Evolutionary conservation across 768 basidiomycete species (phyloP).

Genomic region (Lactifluus volemus): DNA sequence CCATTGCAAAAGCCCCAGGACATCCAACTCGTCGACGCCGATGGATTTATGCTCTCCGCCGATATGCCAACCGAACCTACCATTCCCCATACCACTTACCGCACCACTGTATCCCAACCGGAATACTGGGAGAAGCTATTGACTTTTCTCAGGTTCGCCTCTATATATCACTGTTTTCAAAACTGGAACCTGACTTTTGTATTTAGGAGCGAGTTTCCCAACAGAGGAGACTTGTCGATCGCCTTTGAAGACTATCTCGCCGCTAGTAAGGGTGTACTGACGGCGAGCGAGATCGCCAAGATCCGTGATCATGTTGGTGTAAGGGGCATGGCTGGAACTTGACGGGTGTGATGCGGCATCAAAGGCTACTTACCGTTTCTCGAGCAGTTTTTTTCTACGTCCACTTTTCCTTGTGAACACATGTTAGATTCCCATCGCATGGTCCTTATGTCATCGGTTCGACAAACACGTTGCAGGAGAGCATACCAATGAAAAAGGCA

Average conservation of each 20-base stretch:
- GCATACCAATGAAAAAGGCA: background rate
- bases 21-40: constrained; percentile 63
- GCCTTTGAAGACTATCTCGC: constrained; percentile 86
- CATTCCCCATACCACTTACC: constrained; percentile 33
- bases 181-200: background rate
- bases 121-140: constrained; percentile 72
- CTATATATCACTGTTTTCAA: background rate
- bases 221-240: constrained; percentile 50
- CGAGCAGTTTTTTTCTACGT: background rate
- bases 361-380: background rate
- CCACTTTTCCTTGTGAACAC: background rate
- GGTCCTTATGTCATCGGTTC: background rate
- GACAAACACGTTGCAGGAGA: background rate
- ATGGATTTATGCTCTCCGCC: constrained; percentile 36
- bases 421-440: background rate
- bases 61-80: constrained; percentile 26
- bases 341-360: background rate
- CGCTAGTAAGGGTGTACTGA: constrained; percentile 72
- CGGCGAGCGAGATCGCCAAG: constrained; percentile 81
- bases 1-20: constrained; percentile 39
- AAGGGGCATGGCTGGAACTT: constrained; percentile 81
- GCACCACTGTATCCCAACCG: constrained; percentile 61
- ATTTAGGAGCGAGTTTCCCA: constrained; percentile 51
- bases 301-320: constrained; percentile 86
- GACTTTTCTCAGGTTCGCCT: constrained; percentile 50